These are phyloP conservation scores for Fusarium staphyleae DNA, from an alignment of 2,329 filamentous ascomycete species.

Conservation along the genomic window DNA sequence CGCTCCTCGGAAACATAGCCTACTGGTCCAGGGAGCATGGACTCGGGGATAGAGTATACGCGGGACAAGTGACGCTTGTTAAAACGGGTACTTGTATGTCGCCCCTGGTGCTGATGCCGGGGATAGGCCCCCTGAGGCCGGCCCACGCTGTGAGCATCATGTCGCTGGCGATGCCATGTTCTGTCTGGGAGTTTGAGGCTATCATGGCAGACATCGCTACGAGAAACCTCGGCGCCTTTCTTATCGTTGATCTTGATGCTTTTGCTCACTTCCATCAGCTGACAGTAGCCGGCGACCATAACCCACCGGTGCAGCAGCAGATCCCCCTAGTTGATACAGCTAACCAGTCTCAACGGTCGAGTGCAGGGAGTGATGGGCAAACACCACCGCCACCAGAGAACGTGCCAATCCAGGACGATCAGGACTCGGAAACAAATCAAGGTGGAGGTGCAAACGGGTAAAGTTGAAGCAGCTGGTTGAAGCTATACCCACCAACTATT, in stretches of 20 bases:
- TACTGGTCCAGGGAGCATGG: constrained; percentile 19
- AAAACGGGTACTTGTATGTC: constrained; percentile 17
- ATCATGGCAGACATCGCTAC: constrained; percentile 25
- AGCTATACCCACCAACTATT: not conserved
- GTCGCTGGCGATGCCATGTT: constrained; percentile 38
- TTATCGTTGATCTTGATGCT: constrained; percentile 36
- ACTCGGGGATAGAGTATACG: constrained; percentile 22
- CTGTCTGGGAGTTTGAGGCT: constrained; percentile 39
- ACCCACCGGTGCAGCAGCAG: constrained; percentile 5
- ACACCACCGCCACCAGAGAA: no score
- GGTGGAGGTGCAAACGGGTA: constrained; percentile 10
- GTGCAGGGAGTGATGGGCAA: not conserved
- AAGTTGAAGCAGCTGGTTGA: not conserved
- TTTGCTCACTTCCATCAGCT: not conserved
- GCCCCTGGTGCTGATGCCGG: constrained; percentile 11
- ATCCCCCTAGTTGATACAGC: not conserved
- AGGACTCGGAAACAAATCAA: not conserved
- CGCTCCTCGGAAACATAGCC: constrained; percentile 24
- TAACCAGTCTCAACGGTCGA: no score
- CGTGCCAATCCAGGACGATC: not conserved
- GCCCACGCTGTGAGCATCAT: constrained; percentile 41
- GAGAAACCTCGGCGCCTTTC: constrained; percentile 28
- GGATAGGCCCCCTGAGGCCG: constrained; percentile 20
- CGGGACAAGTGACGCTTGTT: constrained; percentile 26
- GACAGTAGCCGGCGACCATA: not conserved